Evolutionary conservation across 164 flowering plant species (phyloP), one percentile per base, ranked within the genome.

Genomic region (Tinospora cordifolia): DNA sequence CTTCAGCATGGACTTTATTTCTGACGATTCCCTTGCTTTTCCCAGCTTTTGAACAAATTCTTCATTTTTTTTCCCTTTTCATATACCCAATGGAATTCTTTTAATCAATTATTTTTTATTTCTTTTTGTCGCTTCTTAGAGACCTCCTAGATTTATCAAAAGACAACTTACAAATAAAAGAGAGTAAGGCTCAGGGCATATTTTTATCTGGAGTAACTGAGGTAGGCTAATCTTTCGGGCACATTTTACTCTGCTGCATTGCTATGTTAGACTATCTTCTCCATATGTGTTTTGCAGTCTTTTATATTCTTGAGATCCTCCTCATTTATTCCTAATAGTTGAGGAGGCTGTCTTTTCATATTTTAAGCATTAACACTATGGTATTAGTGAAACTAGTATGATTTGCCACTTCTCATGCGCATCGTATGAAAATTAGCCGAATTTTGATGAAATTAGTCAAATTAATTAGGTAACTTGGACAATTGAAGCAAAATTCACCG

Each of bases 131-230:
- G 3, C 19, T 74, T 5, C 77, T 63, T 80, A 89, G 98, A 81
- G 98, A 92, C 80, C 94, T 92, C 65, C 81, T 89, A 66, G 95
- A 92, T 83, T 78, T 87, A 67, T 79, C 93, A 49, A 92, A 88
- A 79, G 98, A 89, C 79, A 89, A 90, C 65, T 74, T 90, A 71
- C 88, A 84, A 72, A 88, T 92, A 54, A 92, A 89, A 81, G 97
- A 92, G 83, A 79, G 74, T 63, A 90, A 84, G 76, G 60, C 11
- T 14, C 84, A 85, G 60, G 95, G 92, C 69, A 84, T 92, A 75
- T 46, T 85, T 68, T 77, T 92, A 67, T 70, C 78, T 57, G 98
- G 91, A 65, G 91, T 75, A n/a, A 89, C 97, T 69, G 92, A 88
- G 83, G 98, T 89, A 57, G 79, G 75, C 41, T 41, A 64, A 60